These are phyloP conservation scores for Przewalskia tangutica DNA, from an alignment of 257 asterid genomes.

Conservation along the genomic window DNA sequence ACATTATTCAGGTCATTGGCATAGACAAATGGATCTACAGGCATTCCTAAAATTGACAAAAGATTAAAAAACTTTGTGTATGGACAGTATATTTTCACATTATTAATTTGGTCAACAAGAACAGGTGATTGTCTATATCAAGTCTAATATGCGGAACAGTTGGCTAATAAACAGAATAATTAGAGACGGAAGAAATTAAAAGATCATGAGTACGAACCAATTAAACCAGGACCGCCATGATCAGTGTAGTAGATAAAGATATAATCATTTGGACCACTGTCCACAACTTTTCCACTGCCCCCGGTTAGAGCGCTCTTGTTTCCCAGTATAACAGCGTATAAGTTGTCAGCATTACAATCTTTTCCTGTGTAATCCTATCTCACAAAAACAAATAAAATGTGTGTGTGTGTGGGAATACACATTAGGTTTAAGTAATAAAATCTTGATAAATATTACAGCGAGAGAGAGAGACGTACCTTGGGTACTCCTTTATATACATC, in stretches of 20 bases:
- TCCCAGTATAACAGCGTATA: conserved; percentile 67
- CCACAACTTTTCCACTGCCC: conserved; percentile 85
- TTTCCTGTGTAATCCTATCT: conserved; percentile 71
- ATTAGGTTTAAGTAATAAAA: not conserved
- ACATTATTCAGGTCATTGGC: conserved; percentile 48
- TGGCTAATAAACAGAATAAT: too few relatives aligned
- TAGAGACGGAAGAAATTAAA: not conserved
- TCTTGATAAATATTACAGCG: not conserved
- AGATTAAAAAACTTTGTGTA: not conserved
- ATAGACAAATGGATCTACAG: conserved; percentile 43
- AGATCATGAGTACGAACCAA: conserved; percentile 34
- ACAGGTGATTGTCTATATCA: too few relatives aligned
- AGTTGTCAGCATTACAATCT: conserved; percentile 55
- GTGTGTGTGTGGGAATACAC: not conserved
- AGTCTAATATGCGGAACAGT: too few relatives aligned
- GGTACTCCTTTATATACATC: conserved; percentile 88
- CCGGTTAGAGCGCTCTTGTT: conserved; percentile 63
- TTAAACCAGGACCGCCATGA: conserved; percentile 86
- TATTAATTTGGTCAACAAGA: too few relatives aligned
- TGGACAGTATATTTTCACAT: too few relatives aligned
- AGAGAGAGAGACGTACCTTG: conserved; percentile 32
- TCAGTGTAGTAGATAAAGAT: conserved; percentile 74
- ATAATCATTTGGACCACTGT: conserved; percentile 80
- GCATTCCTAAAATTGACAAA: conserved; percentile 50
- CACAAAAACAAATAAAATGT: conserved; percentile 13